Base-by-base conservation (phyloP, 192 early-diverging fungal genomes). In the Cladochytrium replicatum region DNA sequence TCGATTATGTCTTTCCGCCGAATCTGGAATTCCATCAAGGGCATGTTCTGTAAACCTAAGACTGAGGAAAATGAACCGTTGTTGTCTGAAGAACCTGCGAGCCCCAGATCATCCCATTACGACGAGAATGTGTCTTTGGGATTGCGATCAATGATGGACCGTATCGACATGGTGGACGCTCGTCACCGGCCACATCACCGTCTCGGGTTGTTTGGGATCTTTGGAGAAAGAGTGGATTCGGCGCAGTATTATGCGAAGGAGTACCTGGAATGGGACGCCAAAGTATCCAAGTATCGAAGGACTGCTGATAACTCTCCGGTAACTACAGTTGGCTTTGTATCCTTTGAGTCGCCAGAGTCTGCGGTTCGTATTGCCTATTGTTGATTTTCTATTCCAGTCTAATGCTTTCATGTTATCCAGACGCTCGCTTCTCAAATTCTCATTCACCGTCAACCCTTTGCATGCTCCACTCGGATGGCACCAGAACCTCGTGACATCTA, bases 401-500 rank as follows among this genome's bases (percentile, higher is more conserved):
- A n/a, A n/a, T n/a, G n/a, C n/a, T n/a, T n/a, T n/a, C n/a, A n/a
- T n/a, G n/a, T n/a, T n/a, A 4, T n/a, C 6, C 55, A 69, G 61
- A 63, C 59, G 46, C 41, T 77, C 19, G 74, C 66, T 3, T 55
- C 72, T 24, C 74, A 77, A 52, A 54, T 58, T 21, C 51, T 68
- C 29, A 32, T 68, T 4, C 47, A 67, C 32, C 50, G 50, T 13
- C 55, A 60, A 9, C 74, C 74, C 3, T 77, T 74, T 42, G 61
- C 68, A 39, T 72, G 63, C 46, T 66, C 72, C 49, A 59, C 59
- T 7, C 57, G 55, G 34, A 55, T 57, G 34, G 74, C 74, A 8
- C 74, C 74, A 8, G 74, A 77, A 40, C 74, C 74, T 5, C 64
- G 74, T 8, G 74, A 77, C 54, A 54, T 77, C 2, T 77, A 67